Evolutionary conservation across 2,329 filamentous ascomycete species (phyloP), one percentile per base, ranked within the genome.

Genomic region (Oidium heveae): DNA sequence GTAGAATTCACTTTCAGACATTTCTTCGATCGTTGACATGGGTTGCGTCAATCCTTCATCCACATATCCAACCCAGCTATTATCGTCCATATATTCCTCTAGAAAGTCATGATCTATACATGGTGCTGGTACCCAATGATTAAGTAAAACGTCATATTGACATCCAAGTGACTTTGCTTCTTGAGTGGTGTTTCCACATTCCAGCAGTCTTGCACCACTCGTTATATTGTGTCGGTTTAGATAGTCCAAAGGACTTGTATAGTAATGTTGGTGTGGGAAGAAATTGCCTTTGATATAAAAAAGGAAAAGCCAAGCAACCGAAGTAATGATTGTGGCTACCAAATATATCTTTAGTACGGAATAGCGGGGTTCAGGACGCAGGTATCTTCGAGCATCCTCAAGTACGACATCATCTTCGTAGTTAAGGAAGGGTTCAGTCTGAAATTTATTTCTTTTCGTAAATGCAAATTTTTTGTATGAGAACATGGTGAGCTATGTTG

Each of bases 41-140:
- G 32, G 43, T 24, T 49, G 53, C 18, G 55, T 56, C 50, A 56
- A 13, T 5, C 49, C 47, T n/a, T 47, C 36, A 34, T 58, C 57
- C 5, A 34, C 22, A 33, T 47, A 58, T 6, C 43, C 57, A n/a
- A 39, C 20, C 57, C 57, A 58, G 16, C 39, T 51, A 18, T 47
- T 44, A 33, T 58, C 57, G 15, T 56, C 55, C 24, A 52, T 15
- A 37, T 58, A 58, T n/a, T 56, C 54, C 13, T 54, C 55, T 5
- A 58, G 24, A 24, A 50, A 52, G 7, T 56, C 55, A 4, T 47
- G 34, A n/a, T 56, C 55, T n/a, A 49, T 41, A 41, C 57, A 58
- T 34, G 39, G 50, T 9, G 55, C 52, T 10, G 53, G 57, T 15
- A 58, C 36, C 54, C 55, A 58, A 32, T 52, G 43, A 50, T 58